phyloP scores from a whole-genome alignment of 2,329 filamentous ascomycete species.

The Clathrospora elynae region DNA sequence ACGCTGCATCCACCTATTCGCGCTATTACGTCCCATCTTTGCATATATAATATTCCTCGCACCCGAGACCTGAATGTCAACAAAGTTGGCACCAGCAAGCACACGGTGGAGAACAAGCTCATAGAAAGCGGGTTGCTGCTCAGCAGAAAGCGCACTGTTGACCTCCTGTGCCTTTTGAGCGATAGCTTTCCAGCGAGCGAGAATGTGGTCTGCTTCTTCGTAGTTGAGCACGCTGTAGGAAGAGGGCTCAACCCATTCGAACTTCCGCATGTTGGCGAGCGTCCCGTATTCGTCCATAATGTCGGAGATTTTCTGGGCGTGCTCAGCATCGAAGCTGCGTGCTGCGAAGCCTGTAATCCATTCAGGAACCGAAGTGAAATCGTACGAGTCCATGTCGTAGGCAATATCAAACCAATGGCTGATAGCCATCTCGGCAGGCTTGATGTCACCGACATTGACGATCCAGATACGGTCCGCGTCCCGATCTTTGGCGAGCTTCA shows the following conservation, averaged over 20 bases:
- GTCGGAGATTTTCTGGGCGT: constrained; percentile 56
- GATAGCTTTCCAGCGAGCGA: constrained; percentile 61
- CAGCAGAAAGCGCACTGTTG: constrained; percentile 59
- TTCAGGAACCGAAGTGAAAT: constrained; percentile 59
- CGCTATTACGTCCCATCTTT: constrained; percentile 47
- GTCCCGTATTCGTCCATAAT: constrained; percentile 63
- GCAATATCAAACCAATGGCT: constrained; percentile 71
- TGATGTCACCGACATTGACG: constrained; percentile 70
- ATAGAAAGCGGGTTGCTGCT: constrained; percentile 64
- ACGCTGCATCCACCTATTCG: constrained; percentile 45
- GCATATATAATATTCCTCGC: constrained; percentile 46
- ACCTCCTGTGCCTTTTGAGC: constrained; percentile 61
- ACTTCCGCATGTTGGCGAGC: constrained; percentile 65
- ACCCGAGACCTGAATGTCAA: constrained; percentile 53
- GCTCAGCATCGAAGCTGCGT: constrained; percentile 61
- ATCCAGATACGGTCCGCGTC: constrained; percentile 68
- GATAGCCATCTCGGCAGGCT: constrained; percentile 68
- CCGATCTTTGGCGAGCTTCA: constrained; percentile 65
- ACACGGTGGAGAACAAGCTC: constrained; percentile 66
- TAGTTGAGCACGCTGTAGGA: constrained; percentile 68
- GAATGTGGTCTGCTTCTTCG: constrained; percentile 64
- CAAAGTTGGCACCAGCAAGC: constrained; percentile 61
- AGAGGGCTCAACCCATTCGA: constrained; percentile 63
- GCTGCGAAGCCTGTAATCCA: constrained; percentile 64
- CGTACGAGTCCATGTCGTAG: constrained; percentile 65